Conservation (phyloP, 2,329 filamentous ascomycete genomes). For the Onygena corvina region DNA sequence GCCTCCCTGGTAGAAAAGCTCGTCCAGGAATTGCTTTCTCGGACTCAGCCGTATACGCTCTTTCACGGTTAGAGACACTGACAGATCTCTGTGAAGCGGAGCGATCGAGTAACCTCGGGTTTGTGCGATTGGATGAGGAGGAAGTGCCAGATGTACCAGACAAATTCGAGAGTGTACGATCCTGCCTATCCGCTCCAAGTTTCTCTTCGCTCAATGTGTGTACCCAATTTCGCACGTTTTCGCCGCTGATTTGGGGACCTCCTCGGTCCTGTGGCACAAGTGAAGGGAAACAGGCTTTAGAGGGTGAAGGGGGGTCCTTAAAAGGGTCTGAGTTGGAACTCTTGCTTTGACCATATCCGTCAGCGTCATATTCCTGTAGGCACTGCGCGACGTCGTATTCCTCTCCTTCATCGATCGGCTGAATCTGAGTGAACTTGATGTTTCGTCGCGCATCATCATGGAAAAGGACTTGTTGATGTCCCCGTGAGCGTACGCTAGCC, state of each 20-base stretch:
- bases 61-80: background rate
- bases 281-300: conserved; percentile 12
- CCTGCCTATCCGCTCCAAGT: conserved; percentile 34
- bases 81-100: conserved; percentile 7
- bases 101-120: conserved; percentile 9
- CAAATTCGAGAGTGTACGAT: conserved; percentile 45
- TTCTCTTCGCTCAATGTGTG: background rate
- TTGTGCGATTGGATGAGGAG: conserved; percentile 12
- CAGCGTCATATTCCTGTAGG: conserved; percentile 12
- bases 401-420: conserved; percentile 52
- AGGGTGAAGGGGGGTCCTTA: conserved; percentile 13
- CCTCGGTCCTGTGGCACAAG: background rate
- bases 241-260: background rate
- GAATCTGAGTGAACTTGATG: conserved; percentile 44
- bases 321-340: conserved; percentile 13
- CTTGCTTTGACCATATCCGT: conserved; percentile 14
- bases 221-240: conserved; percentile 1
- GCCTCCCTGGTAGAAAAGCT: conserved; percentile 15
- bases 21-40: background rate
- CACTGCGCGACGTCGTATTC: conserved; percentile 41
- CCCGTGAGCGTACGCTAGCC: conserved; percentile 29
- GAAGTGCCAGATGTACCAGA: conserved; percentile 38
- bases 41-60: background rate
- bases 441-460: conserved; percentile 40
- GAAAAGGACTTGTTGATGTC: conserved; percentile 31